phyloP scores from a whole-genome alignment of 805 yeast genomes.

The Naumovozyma baii region DNA sequence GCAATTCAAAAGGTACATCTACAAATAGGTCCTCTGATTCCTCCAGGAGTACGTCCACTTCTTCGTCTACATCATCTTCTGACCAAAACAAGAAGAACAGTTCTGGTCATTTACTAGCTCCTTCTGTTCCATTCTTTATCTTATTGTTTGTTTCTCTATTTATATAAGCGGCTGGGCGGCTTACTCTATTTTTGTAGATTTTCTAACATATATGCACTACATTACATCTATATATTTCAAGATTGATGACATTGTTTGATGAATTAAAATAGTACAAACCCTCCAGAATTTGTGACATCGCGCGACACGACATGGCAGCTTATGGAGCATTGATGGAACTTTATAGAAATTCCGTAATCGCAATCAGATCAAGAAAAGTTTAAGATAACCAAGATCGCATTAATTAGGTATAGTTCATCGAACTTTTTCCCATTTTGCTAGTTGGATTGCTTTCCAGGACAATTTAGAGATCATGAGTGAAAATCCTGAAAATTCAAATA shows the following conservation, averaged over 20 bases:
- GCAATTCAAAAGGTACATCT: neutral
- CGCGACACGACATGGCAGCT: neutral
- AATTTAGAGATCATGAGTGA: too few relatives aligned
- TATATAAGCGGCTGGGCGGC: too few relatives aligned
- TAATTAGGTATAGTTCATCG: too few relatives aligned
- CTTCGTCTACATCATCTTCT: conserved; percentile 3
- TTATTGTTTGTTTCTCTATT: neutral
- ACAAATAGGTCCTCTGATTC: conserved; percentile 1
- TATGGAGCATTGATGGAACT: neutral
- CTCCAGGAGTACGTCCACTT: conserved; percentile 1
- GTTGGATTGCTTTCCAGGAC: too few relatives aligned
- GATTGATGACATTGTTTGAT: neutral
- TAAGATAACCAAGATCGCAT: too few relatives aligned
- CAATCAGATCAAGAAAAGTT: too few relatives aligned
- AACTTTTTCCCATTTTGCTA: too few relatives aligned
- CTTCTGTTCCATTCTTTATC: neutral
- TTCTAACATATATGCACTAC: too few relatives aligned
- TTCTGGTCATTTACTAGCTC: conserved; percentile 1
- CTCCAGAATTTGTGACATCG: neutral
- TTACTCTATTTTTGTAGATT: too few relatives aligned
- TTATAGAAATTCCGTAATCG: neutral
- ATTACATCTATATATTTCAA: too few relatives aligned
- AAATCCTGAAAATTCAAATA: too few relatives aligned
- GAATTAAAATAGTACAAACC: neutral
- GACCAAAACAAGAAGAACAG: neutral